Evolutionary conservation across 345 rosid genomes (phyloP).

Genomic region (Arabis hirsuta): DNA sequence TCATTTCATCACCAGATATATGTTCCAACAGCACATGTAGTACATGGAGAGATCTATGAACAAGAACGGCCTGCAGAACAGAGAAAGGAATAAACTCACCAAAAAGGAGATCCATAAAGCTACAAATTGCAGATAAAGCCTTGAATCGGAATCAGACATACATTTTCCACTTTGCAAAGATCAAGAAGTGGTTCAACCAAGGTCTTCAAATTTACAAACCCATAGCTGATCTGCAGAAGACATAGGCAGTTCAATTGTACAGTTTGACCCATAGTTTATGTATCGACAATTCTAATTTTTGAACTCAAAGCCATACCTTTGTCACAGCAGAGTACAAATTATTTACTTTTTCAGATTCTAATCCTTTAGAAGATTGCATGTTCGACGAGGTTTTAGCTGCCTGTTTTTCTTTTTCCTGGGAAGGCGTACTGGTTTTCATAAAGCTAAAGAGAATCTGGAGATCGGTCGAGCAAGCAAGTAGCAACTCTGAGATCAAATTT

Average conservation of each 20-base stretch:
- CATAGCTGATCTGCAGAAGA: conserved; percentile 65
- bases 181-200: conserved; percentile 69
- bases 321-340: conserved; percentile 53
- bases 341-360: conserved; percentile 62
- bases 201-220: conserved; percentile 61
- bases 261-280: background rate
- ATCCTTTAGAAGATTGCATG: conserved; percentile 41
- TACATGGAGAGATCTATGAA: conserved; percentile 61
- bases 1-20: conserved; percentile 52
- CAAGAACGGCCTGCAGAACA: conserved; percentile 61
- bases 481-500: conserved; percentile 60
- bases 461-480: conserved; percentile 61
- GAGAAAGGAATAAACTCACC: conserved; percentile 25
- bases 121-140: conserved; percentile 22
- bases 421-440: conserved; percentile 45
- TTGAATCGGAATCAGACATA: conserved; percentile 45
- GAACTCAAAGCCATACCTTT: conserved; percentile 51
- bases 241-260: conserved; percentile 8
- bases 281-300: conserved; percentile 9
- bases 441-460: conserved; percentile 66
- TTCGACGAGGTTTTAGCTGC: conserved; percentile 41
- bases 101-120: conserved; percentile 10
- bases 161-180: conserved; percentile 68
- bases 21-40: conserved; percentile 68
- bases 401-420: conserved; percentile 38